These are phyloP conservation scores for Priceomyces carsonii DNA, from an alignment of 805 yeast species.

Conservation along the genomic window DNA sequence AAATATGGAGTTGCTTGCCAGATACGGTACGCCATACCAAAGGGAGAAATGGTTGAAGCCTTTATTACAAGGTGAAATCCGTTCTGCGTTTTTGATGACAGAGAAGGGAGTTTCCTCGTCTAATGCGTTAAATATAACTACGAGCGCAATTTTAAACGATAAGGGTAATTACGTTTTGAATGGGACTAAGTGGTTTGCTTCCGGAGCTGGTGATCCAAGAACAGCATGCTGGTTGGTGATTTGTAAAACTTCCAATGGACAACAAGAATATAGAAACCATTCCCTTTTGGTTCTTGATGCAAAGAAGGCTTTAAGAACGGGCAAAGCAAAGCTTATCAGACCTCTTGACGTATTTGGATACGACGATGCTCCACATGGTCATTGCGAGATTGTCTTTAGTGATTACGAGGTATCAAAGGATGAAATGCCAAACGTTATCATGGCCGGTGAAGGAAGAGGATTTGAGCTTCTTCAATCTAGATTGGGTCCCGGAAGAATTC, in stretches of 20 bases:
- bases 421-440: constrained; percentile 41
- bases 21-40: constrained; percentile 38
- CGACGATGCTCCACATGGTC: constrained; percentile 76
- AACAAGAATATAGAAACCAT: constrained; percentile 48
- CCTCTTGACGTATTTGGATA: constrained; percentile 58
- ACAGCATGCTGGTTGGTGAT: constrained; percentile 53
- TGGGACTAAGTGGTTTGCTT: constrained; percentile 71
- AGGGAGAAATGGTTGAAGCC: constrained; percentile 52
- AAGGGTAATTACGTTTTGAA: constrained; percentile 51
- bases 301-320: constrained; percentile 48
- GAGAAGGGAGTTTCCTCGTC: constrained; percentile 62
- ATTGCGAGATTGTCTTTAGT: constrained; percentile 56
- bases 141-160: constrained; percentile 37
- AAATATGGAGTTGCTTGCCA: constrained; percentile 53
- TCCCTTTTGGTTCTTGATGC: constrained; percentile 57
- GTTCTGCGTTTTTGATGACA: constrained; percentile 67
- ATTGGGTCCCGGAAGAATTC: constrained; percentile 70
- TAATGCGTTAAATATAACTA: constrained; percentile 59
- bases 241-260: constrained; percentile 45
- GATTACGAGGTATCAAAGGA: constrained; percentile 48
- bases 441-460: constrained; percentile 53
- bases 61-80: constrained; percentile 51
- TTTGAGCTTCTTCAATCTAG: constrained; percentile 65
- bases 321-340: constrained; percentile 48
- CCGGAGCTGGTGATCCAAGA: constrained; percentile 70